These are phyloP conservation scores for Diaporthe caulivora DNA, from an alignment of 2,329 filamentous ascomycete species.

Conservation along the genomic window DNA sequence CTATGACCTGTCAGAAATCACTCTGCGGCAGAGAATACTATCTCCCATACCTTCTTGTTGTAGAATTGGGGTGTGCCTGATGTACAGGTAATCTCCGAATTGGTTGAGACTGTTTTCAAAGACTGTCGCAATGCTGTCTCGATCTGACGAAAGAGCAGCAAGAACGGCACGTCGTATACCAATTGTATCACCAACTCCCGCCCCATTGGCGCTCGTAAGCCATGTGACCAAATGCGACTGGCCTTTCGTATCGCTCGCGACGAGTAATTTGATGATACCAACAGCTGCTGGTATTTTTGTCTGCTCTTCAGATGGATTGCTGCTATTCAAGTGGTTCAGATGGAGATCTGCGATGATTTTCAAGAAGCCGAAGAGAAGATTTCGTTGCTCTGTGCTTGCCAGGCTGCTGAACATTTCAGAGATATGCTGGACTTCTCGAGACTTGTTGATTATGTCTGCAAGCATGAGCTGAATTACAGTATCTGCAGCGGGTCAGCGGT, in stretches of 20 bases:
- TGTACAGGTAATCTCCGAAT: slow-evolving; percentile 89
- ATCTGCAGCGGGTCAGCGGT: slow-evolving; percentile 49
- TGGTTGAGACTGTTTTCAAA: slow-evolving; percentile 77
- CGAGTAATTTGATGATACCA: slow-evolving; percentile 64
- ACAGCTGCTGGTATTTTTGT: slow-evolving; percentile 68
- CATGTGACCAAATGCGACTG: slow-evolving; percentile 71
- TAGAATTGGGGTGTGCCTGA: slow-evolving; percentile 84
- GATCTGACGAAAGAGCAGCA: slow-evolving; percentile 66
- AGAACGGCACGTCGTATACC: slow-evolving; percentile 76
- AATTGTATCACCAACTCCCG: slow-evolving; percentile 73
- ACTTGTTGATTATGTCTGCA: slow-evolving; percentile 47
- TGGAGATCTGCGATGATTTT: slow-evolving; percentile 60
- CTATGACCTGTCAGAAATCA: slow-evolving; percentile 55
- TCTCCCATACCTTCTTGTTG: slow-evolving; percentile 84
- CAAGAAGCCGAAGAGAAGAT: slow-evolving; percentile 54
- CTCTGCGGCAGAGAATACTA: neutral
- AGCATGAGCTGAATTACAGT: slow-evolving; percentile 53
- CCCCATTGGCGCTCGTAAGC: slow-evolving; percentile 74
- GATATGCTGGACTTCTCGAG: slow-evolving; percentile 48
- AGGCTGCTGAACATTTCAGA: slow-evolving; percentile 51
- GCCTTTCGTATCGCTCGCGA: slow-evolving; percentile 61
- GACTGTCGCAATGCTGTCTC: slow-evolving; percentile 64
- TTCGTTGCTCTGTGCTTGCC: slow-evolving; percentile 58
- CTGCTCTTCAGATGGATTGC: slow-evolving; percentile 46
- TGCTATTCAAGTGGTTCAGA: slow-evolving; percentile 52